Base-by-base conservation (phyloP, 1,284 basidiomycete species). In the Amylostereum chailletii region DNA sequence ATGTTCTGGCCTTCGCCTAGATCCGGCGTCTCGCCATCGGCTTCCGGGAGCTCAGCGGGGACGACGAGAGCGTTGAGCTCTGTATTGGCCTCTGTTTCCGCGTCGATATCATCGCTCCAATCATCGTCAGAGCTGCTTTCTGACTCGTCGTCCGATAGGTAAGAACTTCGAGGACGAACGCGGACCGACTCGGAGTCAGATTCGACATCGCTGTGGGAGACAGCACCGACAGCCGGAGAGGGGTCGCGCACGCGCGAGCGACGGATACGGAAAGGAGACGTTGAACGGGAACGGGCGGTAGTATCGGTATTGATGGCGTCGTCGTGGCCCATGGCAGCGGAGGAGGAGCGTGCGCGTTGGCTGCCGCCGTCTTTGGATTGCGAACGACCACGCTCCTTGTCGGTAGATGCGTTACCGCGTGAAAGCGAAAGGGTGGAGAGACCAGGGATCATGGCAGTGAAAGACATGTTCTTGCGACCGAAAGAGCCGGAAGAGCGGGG, bases 1-100 rank as follows among this genome's bases (percentile, higher is more conserved):
- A 95, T 87, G 60, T 96, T 96, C 29, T 94, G 91, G 43, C 93
- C 90, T 66, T 91, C 87, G 31, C 87, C 89, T 2, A 88, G 71
- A 3, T 88, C 85, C 63, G 88, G 86, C 5, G 83, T 84, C 39
- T 68, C 68, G 47, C 64, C 71, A 38, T 79, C 75, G 5, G 68
- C 72, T 1, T 72, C 66, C 5, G 55, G 59, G 45, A 69, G 61
- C 1, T 66, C 65, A 29, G 68, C 65, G 6, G 69, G 65, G 2
- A 72, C 64, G 48, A 83, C 74, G 40, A 85, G 72, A 0, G 90
- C 83, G 60, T 94, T 94, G 52, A 73, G 75, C 62, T 84, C 79
- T 1, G 83, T 86, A 61, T 87, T 84, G 57, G 74, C 70, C 59
- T 81, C 77, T 0, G 85, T 95, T 79, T 53, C 60, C 2, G 53